These are phyloP conservation scores for Serendipita sp. DNA, from an alignment of 768 basidiomycete species.

Conservation along the genomic window DNA sequence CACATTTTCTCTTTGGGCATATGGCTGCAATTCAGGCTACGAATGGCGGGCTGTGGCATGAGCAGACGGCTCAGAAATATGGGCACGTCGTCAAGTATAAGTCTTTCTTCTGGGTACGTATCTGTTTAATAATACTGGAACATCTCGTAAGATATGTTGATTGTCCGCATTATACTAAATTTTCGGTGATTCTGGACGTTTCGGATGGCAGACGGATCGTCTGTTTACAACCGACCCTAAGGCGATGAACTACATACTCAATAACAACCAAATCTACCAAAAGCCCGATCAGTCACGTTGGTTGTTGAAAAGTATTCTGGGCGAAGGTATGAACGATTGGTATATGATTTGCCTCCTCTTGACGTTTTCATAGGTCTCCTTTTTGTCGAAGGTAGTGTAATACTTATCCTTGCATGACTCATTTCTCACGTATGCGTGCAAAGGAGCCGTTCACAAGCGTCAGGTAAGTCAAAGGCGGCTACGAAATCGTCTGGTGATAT, in stretches of 20 bases:
- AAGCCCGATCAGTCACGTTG: conserved; percentile 29
- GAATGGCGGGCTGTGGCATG: not conserved
- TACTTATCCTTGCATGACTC: not conserved
- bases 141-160: too few relatives aligned
- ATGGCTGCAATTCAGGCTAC: not conserved
- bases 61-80: not conserved
- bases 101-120: not conserved
- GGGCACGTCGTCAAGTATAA: not conserved
- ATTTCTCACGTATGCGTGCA: not conserved
- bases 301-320: not conserved
- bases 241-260: conserved; percentile 44
- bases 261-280: conserved; percentile 39
- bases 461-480: not conserved
- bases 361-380: not conserved
- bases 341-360: not conserved
- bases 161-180: not conserved
- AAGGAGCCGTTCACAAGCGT: not conserved
- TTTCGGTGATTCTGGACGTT: not conserved
- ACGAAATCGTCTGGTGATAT: not conserved
- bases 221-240: conserved; percentile 39
- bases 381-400: not conserved
- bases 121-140: too few relatives aligned
- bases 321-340: not conserved
- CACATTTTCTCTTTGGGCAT: not conserved
- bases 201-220: not conserved